Evolutionary conservation across 2,329 filamentous ascomycete species (phyloP).

Genomic region (Fusarium musae): DNA sequence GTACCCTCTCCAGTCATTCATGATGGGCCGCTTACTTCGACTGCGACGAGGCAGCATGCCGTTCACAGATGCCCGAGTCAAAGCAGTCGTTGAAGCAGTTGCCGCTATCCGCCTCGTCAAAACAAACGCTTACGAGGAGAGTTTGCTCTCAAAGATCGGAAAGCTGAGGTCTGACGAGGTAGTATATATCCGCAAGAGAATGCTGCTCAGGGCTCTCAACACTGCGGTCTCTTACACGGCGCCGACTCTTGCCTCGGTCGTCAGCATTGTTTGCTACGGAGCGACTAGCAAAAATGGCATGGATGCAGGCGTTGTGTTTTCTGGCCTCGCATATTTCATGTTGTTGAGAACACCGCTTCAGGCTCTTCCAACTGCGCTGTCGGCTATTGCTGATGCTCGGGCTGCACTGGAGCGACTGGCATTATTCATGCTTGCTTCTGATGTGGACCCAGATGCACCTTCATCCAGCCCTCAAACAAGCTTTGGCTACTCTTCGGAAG

Average conservation of each 20-base stretch:
- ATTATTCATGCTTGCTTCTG: slow-evolving; percentile 17
- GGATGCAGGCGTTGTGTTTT: slow-evolving; percentile 21
- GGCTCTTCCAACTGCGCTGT: slow-evolving; percentile 14
- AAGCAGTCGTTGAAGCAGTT: slow-evolving; percentile 22
- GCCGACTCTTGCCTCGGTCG: slow-evolving; percentile 17
- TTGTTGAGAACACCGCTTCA: slow-evolving; percentile 11
- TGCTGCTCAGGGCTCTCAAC: slow-evolving; percentile 26
- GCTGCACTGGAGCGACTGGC: slow-evolving; percentile 19
- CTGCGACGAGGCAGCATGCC: slow-evolving; percentile 24
- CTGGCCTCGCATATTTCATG: slow-evolving; percentile 14
- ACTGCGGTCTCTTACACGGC: slow-evolving; percentile 21
- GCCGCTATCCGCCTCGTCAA: slow-evolving; percentile 18
- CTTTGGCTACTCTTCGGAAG: not conserved
- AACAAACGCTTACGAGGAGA: slow-evolving; percentile 27
- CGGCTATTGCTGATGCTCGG: slow-evolving; percentile 18
- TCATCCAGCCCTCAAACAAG: not conserved
- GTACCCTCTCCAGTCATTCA: slow-evolving; percentile 26
- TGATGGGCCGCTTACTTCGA: slow-evolving; percentile 18
- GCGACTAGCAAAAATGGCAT: slow-evolving; percentile 16
- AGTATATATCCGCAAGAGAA: slow-evolving; percentile 23
- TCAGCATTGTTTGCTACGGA: slow-evolving; percentile 26
- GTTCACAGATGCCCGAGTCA: slow-evolving; percentile 16
- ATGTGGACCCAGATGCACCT: not conserved
- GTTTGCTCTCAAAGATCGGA: slow-evolving; percentile 20
- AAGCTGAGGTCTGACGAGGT: slow-evolving; percentile 22